phyloP scores from a whole-genome alignment of 2,329 filamentous ascomycete species.

The Penicillium hesseltinei region DNA sequence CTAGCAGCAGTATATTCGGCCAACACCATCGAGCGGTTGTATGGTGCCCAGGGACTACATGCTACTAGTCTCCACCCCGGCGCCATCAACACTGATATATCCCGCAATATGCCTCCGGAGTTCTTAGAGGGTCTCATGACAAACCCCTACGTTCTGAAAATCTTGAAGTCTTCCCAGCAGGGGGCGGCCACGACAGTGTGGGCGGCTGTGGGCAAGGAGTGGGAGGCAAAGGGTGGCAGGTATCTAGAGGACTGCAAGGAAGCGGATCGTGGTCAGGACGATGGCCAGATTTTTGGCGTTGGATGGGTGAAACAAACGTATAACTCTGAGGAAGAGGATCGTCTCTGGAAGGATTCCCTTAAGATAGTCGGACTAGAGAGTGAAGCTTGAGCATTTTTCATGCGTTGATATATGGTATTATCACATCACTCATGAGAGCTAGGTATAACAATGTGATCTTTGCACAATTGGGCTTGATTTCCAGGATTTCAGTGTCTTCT shows the following conservation, averaged over 20 bases:
- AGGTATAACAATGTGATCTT: neutral
- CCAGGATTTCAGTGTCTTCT: too few species aligned
- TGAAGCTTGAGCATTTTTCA: neutral
- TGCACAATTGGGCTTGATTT: too few species aligned
- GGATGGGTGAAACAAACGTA: constrained; percentile 10
- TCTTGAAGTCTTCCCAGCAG: constrained; percentile 36
- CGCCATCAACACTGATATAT: too few species aligned
- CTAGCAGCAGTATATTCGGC: too few species aligned
- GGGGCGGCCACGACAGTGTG: constrained; percentile 43
- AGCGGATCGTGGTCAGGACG: constrained; percentile 5
- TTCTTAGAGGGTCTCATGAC: too few species aligned
- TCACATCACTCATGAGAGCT: neutral
- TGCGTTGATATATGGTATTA: neutral
- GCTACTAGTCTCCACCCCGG: too few species aligned
- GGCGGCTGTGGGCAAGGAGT: constrained; percentile 31
- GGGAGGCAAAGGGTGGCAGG: constrained; percentile 33
- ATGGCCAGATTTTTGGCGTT: neutral
- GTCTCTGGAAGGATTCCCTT: constrained; percentile 5
- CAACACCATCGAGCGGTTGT: too few species aligned
- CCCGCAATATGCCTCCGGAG: too few species aligned
- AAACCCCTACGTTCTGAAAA: neutral
- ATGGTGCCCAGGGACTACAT: too few species aligned
- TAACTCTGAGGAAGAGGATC: neutral
- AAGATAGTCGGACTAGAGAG: neutral
- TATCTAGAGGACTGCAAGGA: constrained; percentile 32